These are phyloP conservation scores for Picochlorum sp. DNA, from an alignment of 139 green algal species.

Conservation along the genomic window DNA sequence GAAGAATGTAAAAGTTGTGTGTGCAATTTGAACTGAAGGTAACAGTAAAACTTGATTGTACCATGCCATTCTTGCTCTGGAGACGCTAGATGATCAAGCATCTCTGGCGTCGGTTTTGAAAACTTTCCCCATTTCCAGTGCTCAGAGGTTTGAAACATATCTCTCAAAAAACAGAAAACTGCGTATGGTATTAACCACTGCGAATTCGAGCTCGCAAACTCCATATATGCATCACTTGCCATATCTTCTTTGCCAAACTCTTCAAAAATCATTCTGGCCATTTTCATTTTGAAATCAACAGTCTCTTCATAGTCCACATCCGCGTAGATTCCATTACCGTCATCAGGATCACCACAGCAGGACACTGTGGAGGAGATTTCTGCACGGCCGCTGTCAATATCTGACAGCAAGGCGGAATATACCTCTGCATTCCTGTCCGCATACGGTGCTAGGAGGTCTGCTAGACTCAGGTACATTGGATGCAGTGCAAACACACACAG, in stretches of 20 bases:
- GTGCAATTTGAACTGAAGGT: constrained; percentile 85
- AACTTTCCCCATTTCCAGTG: constrained; percentile 85
- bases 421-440: no score
- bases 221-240: constrained; percentile 21
- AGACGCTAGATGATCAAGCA: constrained; percentile 46
- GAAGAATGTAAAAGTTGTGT: constrained; percentile 62
- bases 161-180: constrained; percentile 72
- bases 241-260: constrained; percentile 27
- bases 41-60: constrained; percentile 48
- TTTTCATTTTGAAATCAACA: constrained; percentile 60
- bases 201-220: constrained; percentile 58
- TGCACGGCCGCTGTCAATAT: no score
- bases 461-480: constrained; percentile 62
- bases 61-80: constrained; percentile 37
- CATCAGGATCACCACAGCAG: no score
- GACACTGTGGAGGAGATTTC: no score
- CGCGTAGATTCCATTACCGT: constrained; percentile 18
- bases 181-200: constrained; percentile 87
- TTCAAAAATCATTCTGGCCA: constrained; percentile 52
- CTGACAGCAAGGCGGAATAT: no score
- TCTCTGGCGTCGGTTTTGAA: constrained; percentile 24
- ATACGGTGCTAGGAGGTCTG: not conserved
- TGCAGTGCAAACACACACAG: constrained; percentile 90
- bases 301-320: constrained; percentile 81
- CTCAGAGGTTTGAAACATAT: constrained; percentile 81